Evolutionary conservation across 169 alveolate species (phyloP).

Genomic region (Babesia microti): DNA sequence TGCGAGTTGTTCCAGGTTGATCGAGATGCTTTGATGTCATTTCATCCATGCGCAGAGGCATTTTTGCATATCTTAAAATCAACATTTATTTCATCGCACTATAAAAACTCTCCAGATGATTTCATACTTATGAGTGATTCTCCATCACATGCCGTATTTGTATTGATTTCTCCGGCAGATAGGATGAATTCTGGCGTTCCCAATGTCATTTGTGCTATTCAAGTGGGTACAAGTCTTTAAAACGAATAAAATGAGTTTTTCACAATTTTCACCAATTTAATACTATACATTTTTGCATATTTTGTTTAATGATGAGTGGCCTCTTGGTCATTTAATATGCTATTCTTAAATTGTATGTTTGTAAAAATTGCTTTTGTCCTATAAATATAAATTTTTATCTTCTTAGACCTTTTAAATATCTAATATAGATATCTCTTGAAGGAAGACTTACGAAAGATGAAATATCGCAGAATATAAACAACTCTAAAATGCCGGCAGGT

Average conservation of each 20-base stretch:
- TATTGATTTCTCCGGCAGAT: slow-evolving; percentile 50
- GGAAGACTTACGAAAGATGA: slow-evolving; percentile 77
- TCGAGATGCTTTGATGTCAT: slow-evolving; percentile 93
- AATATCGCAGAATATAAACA: slow-evolving; percentile 52
- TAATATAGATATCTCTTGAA: slow-evolving; percentile 80
- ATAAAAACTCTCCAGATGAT: slow-evolving; percentile 99
- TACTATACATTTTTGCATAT: too few species aligned
- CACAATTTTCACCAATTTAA: too few species aligned
- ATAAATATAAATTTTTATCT: too few species aligned
- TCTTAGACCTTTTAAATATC: too few species aligned
- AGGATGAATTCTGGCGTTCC: slow-evolving; percentile 50
- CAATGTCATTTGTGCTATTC: slow-evolving; percentile 59
- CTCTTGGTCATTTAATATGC: slow-evolving; percentile 3
- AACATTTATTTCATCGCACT: slow-evolving; percentile 94
- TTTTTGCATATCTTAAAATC: slow-evolving; percentile 88
- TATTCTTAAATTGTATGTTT: slow-evolving; percentile 58
- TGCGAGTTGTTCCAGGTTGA: slow-evolving; percentile 91
- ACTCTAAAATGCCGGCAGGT: slow-evolving; percentile 85
- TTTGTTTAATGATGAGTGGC: slow-evolving; percentile 1
- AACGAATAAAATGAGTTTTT: neutral
- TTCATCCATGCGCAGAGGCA: slow-evolving; percentile 90
- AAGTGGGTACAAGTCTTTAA: slow-evolving; percentile 30
- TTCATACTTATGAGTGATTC: slow-evolving; percentile 96
- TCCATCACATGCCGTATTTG: slow-evolving; percentile 95
- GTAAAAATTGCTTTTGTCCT: too few species aligned